A percentile compares a stretch with the other conserved stretches of the same genome.
Evolutionary conservation across 306 rosid species (phyloP).

Genomic region (Casuarina equisetifolia): DNA sequence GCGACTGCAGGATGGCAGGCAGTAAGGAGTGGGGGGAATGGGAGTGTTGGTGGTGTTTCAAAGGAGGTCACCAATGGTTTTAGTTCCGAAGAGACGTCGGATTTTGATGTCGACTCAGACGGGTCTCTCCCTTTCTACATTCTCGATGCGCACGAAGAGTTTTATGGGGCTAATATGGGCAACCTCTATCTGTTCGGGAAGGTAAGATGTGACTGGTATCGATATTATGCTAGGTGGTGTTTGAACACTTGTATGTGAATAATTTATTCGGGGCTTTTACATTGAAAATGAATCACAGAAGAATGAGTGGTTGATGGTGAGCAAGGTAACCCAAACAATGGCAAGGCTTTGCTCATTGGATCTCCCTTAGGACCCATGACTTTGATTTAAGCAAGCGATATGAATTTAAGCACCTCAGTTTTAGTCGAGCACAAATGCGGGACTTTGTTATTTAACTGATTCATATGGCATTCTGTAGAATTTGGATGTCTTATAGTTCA

Average conservation of each 20-base stretch:
- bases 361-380: background rate
- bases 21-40: slow-evolving; percentile 45
- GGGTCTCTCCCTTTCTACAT: slow-evolving; percentile 74
- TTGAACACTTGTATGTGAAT: background rate
- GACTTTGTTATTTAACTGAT: background rate
- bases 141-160: slow-evolving; percentile 86
- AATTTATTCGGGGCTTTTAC: background rate
- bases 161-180: slow-evolving; percentile 72
- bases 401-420: background rate
- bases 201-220: slow-evolving; percentile 41
- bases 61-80: slow-evolving; percentile 33
- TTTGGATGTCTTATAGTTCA: background rate
- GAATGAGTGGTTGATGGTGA: background rate
- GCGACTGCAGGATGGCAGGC: slow-evolving; percentile 78
- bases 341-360: background rate
- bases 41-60: slow-evolving; percentile 18
- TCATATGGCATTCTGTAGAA: background rate
- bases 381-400: background rate
- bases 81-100: slow-evolving; percentile 36
- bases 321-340: background rate
- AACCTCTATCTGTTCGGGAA: slow-evolving; percentile 87
- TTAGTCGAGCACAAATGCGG: background rate
- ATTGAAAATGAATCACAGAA: background rate
- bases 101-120: slow-evolving; percentile 58
- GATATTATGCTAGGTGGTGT: background rate